phyloP scores from a whole-genome alignment of 345 rosid species.

The Streptanthus diversifolius region DNA sequence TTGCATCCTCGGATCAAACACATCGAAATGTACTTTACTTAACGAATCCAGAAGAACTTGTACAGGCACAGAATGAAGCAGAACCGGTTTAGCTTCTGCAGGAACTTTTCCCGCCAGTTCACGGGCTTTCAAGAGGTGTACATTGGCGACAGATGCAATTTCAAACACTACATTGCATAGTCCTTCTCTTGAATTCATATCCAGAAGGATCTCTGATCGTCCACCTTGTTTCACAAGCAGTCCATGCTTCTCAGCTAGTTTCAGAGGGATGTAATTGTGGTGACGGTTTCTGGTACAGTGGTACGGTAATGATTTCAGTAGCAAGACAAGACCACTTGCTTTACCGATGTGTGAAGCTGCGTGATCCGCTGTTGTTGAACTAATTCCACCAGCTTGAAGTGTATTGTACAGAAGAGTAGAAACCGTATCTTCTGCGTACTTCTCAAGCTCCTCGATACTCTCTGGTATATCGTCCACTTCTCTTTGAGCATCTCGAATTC shows the following conservation, averaged over 20 bases:
- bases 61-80: constrained; percentile 74
- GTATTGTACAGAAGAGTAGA: constrained; percentile 77
- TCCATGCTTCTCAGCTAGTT: constrained; percentile 73
- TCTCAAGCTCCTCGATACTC: constrained; percentile 67
- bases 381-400: constrained; percentile 84
- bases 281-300: constrained; percentile 75
- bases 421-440: constrained; percentile 76
- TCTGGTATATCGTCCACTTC: constrained; percentile 65
- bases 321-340: constrained; percentile 84
- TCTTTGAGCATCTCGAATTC: constrained; percentile 67
- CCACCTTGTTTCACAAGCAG: constrained; percentile 63
- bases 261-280: constrained; percentile 55
- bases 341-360: constrained; percentile 92
- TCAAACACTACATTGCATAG: constrained; percentile 67
- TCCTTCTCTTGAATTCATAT: constrained; percentile 59
- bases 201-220: constrained; percentile 50
- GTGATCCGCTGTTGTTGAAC: constrained; percentile 75
- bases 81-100: constrained; percentile 62
- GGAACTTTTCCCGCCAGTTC: constrained; percentile 63
- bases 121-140: constrained; percentile 78
- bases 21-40: constrained; percentile 64
- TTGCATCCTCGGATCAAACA: constrained; percentile 70
- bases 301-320: constrained; percentile 74
- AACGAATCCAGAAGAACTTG: constrained; percentile 68
- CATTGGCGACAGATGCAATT: constrained; percentile 84